Evolutionary conservation across 371 early-diverging fungal genomes (phyloP), one percentile per base, ranked within the genome.

Genomic region (Lichtheimia ramosa): DNA sequence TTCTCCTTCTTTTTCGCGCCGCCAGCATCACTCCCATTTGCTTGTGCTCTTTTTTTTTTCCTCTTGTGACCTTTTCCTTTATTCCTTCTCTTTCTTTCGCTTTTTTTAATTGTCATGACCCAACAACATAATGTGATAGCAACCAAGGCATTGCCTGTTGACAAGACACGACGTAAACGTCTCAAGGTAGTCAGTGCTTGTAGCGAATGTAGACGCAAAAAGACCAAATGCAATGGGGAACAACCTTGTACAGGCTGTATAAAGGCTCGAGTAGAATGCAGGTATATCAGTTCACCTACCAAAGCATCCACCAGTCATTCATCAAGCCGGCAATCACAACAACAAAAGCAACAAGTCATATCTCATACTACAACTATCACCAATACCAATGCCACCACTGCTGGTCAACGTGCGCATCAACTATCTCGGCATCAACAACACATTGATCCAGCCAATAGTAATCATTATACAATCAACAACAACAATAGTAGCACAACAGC

Each of bases 161-260:
- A 73, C 21, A 67, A 64, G 46, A 69, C 77, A 20, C 62, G 72
- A 48, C 67, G 77, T 34, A 77, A 77, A 54, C 62, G 77, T 40
- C 66, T 77, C 54, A 74, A 74, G 52, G 71, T 70, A 4, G 58
- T 64, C 13, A 70, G 68, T 50, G 74, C 74, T 18, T 84, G 84
- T 55, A 62, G 75, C 20, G 82, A 82, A 59, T 85, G 85, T 61
- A 72, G 85, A 52, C 73, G 83, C 13, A 82, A 82, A 68, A 85
- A 85, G 54, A 82, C 81, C 49, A 83, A 83, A 68, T 85, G 85
- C 54, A 68, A 70, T 62, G 68, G 74, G 14, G 71, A 74, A 46
- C 65, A 59, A 15, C 70, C 69, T 16, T 74, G 74, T 40, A 43
- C 58, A 15, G 65, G 68, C 13, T 77, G 77, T 59, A 63, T 65